Evolutionary conservation across 768 basidiomycete genomes (phyloP).

Genomic region (Tephrocybe sp.): DNA sequence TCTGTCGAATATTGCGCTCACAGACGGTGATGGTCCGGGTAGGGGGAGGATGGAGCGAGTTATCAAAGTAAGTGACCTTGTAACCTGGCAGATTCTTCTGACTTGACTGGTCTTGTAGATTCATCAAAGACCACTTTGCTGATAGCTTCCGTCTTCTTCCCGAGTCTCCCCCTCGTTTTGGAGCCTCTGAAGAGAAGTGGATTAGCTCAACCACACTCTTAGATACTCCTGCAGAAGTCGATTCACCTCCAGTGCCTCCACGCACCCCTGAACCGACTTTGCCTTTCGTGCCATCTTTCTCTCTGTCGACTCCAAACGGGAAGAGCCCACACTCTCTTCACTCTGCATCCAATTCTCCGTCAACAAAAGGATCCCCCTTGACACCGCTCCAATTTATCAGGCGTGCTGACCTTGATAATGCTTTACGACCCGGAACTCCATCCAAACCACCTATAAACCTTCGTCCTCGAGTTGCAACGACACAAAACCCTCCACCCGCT

Average conservation of each 20-base stretch:
- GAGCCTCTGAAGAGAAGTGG: slow-evolving; percentile 72
- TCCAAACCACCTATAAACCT: slow-evolving; percentile 47
- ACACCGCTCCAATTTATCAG: slow-evolving; percentile 85
- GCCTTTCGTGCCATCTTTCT: slow-evolving; percentile 64
- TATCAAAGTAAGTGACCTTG: slow-evolving; percentile 69
- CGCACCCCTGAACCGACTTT: slow-evolving; percentile 68
- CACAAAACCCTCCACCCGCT: slow-evolving; percentile 44
- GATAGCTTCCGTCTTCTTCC: slow-evolving; percentile 76
- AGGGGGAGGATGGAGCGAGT: slow-evolving; percentile 91
- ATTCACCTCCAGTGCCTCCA: slow-evolving; percentile 30
- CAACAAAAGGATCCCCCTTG: slow-evolving; percentile 69
- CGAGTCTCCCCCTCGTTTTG: slow-evolving; percentile 57
- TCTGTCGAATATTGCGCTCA: slow-evolving; percentile 87
- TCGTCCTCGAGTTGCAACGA: slow-evolving; percentile 37
- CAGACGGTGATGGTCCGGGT: slow-evolving; percentile 97
- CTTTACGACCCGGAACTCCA: slow-evolving; percentile 63
- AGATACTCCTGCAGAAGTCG: slow-evolving; percentile 45
- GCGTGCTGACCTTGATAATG: slow-evolving; percentile 64
- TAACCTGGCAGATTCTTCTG: slow-evolving; percentile 3
- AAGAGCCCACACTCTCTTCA: slow-evolving; percentile 51
- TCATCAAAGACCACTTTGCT: slow-evolving; percentile 84
- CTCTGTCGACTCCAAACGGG: slow-evolving; percentile 57
- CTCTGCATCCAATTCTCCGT: slow-evolving; percentile 38
- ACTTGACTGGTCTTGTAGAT: slow-evolving; percentile 43
- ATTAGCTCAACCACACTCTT: slow-evolving; percentile 76